Base-by-base conservation (phyloP, 2,329 filamentous ascomycete genomes). In the Leptographium radiaticola region DNA sequence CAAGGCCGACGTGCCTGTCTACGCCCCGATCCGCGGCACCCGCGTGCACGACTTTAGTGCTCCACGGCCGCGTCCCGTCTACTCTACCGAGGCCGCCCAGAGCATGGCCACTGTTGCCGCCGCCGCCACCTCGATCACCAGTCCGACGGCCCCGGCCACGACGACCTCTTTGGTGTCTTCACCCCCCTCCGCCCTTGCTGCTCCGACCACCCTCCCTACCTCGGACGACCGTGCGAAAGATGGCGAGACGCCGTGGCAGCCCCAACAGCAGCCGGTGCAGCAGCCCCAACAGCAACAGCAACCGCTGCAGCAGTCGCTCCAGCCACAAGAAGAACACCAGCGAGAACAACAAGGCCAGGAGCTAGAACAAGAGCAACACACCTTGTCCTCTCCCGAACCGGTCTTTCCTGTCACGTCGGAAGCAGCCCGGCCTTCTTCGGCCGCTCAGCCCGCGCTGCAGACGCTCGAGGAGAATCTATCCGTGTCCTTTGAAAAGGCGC, bases 11-110 rank as follows among this genome's bases (percentile, higher is more conserved):
- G 74, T 75, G 59, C 71, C 73, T 6, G 65, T 67, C 20, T 82
- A 83, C 59, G 81, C 84, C 60, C 81, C 81, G 18, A 86, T 86
- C 58, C 75, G 74, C 61, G 83, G 79, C 49, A 86, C 77, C 9
- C 71, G 74, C 48, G 75, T 84, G 50, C 83, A 86, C 62, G 82
- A 81, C 64, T 85, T 83, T 60, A 84, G 80, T 61, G 79, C 77
- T 0, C 81, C 80, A 1, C 70, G 79, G 50, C 72, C 71, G 30
- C 73, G 69, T 56, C 73, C 66, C 47, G 65, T 68, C 33, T 58
- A 70, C 4, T 65, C 68, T 30, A 67, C 59, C 49, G 64, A 62
- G 55, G 59, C 40, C 6, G 25, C 44, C 8, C 46, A 49, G 55
- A 53, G 60, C 38, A 49, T 25, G 31, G n/a, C 53, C 2, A 45